Evolutionary conservation across 2,329 filamentous ascomycete species (phyloP).

Genomic region (Paracorniculantispora psalliotae): DNA sequence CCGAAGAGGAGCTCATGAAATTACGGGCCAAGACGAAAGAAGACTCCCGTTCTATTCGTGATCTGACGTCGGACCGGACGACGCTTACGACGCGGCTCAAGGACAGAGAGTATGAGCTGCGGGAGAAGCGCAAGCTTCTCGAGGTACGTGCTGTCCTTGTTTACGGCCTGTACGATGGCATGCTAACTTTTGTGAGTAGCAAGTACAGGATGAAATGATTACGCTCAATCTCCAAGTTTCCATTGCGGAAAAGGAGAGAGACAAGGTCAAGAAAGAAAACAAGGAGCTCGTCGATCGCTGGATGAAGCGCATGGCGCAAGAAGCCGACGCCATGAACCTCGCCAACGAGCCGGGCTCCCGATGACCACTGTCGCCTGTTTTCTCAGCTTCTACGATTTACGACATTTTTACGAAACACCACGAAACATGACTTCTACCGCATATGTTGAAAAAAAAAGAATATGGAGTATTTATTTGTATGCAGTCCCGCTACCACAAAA

Average conservation of each 20-base stretch:
- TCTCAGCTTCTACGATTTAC: neutral
- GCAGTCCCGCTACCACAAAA: constrained; percentile 12
- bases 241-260: constrained; percentile 71
- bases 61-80: constrained; percentile 58
- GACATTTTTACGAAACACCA: too few relatives aligned
- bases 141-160: constrained; percentile 45
- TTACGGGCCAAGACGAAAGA: constrained; percentile 55
- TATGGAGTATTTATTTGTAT: constrained; percentile 11
- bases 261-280: constrained; percentile 75
- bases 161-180: too few relatives aligned
- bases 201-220: constrained; percentile 90
- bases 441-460: neutral
- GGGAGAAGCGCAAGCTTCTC: constrained; percentile 75
- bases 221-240: constrained; percentile 83
- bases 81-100: constrained; percentile 61
- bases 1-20: constrained; percentile 59
- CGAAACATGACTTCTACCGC: neutral
- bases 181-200: constrained; percentile 34
- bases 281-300: constrained; percentile 84
- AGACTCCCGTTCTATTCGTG: constrained; percentile 57
- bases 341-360: constrained; percentile 43
- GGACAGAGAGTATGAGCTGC: constrained; percentile 81
- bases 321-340: constrained; percentile 82
- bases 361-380: neutral
- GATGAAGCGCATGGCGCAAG: constrained; percentile 82